These are phyloP conservation scores for Ascoidea rubescens DNA, from an alignment of 805 yeast genomes.

Conservation along the genomic window DNA sequence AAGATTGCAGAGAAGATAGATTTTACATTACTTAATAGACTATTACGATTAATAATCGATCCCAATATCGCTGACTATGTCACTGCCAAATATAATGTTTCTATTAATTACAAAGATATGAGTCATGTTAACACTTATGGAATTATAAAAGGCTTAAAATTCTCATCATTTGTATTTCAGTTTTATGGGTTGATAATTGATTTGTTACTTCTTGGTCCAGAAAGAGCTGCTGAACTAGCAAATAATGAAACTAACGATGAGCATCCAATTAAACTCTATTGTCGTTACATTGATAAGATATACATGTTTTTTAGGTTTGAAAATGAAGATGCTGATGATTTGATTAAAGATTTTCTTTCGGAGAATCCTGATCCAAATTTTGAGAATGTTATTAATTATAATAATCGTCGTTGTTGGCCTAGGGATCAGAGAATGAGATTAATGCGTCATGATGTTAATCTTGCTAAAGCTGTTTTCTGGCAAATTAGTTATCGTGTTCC, in stretches of 20 bases:
- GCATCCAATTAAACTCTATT: constrained; percentile 70
- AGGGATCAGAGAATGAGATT: constrained; percentile 81
- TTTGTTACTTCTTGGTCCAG: constrained; percentile 68
- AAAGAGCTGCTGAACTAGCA: constrained; percentile 78
- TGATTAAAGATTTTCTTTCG: constrained; percentile 60
- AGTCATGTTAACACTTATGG: constrained; percentile 85
- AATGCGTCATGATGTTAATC: constrained; percentile 79
- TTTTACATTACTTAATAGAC: constrained; percentile 69
- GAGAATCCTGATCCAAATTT: constrained; percentile 91
- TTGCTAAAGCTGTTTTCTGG: constrained; percentile 90
- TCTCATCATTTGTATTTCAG: constrained; percentile 80
- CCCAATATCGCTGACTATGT: constrained; percentile 90
- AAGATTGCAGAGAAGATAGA: constrained; percentile 79
- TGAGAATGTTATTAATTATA: constrained; percentile 74
- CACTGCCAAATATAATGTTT: constrained; percentile 79
- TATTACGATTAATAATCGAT: constrained; percentile 71
- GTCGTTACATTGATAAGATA: constrained; percentile 73
- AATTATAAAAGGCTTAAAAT: constrained; percentile 75
- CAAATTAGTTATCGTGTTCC: constrained; percentile 77
- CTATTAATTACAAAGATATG: constrained; percentile 85
- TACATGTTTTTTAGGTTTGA: constrained; percentile 68
- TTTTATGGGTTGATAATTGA: constrained; percentile 82
- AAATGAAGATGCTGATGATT: constrained; percentile 58
- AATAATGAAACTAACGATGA: constrained; percentile 24
- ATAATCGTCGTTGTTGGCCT: constrained; percentile 91